Percentiles rank a stretch among this genome's conserved stretches.
These are phyloP conservation scores for Aspergillus quadricinctus DNA, from an alignment of 2,329 filamentous ascomycete genomes.

Conservation along the genomic window DNA sequence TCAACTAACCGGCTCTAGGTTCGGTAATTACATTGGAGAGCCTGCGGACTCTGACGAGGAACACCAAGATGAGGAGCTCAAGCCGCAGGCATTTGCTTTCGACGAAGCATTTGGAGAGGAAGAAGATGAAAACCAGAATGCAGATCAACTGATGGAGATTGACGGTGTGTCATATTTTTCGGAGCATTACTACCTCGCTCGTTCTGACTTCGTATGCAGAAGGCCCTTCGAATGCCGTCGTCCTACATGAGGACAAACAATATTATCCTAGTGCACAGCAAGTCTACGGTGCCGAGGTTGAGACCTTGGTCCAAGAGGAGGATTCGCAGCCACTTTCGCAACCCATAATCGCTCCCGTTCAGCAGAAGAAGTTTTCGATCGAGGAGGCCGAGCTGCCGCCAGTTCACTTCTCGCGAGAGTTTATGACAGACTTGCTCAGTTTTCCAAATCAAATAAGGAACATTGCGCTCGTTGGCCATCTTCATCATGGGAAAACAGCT, in stretches of 20 bases:
- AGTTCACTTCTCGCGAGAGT: slow-evolving; percentile 81
- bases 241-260: slow-evolving; percentile 98
- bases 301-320: slow-evolving; percentile 94
- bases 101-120: slow-evolving; percentile 65
- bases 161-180: slow-evolving; percentile 57
- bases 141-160: slow-evolving; percentile 88
- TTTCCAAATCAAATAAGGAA: slow-evolving; percentile 94
- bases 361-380: slow-evolving; percentile 93
- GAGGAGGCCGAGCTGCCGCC: slow-evolving; percentile 87
- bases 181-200: background rate
- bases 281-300: slow-evolving; percentile 89
- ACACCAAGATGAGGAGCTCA: slow-evolving; percentile 67
- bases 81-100: slow-evolving; percentile 74
- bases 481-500: slow-evolving; percentile 97
- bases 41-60: slow-evolving; percentile 85
- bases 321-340: slow-evolving; percentile 89
- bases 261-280: slow-evolving; percentile 98
- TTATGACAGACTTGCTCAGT: slow-evolving; percentile 95
- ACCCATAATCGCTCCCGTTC: slow-evolving; percentile 88
- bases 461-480: slow-evolving; percentile 82
- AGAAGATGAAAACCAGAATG: slow-evolving; percentile 52
- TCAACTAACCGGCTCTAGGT: slow-evolving; percentile 51
- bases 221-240: slow-evolving; percentile 90
- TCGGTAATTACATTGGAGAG: slow-evolving; percentile 97
- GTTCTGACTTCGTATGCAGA: slow-evolving; percentile 53